These are phyloP conservation scores for Chrysosporium queenslandicum DNA, from an alignment of 2,329 filamentous ascomycete species.

Conservation along the genomic window DNA sequence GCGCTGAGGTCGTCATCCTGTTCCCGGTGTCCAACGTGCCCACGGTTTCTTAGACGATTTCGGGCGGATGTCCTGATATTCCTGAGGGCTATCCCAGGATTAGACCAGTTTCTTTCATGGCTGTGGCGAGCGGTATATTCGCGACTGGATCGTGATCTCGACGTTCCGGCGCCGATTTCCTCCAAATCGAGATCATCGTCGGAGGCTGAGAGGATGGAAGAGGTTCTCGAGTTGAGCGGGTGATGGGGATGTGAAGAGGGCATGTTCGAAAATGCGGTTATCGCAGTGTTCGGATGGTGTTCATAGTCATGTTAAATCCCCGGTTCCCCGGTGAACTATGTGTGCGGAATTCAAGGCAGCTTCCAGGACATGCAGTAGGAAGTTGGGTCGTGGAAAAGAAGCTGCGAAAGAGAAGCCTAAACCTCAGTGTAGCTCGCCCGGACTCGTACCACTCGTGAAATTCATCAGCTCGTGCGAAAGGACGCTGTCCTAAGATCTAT, in stretches of 20 bases:
- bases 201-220: constrained; percentile 22
- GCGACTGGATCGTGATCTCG: constrained; percentile 19
- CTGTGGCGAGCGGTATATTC: constrained; percentile 14
- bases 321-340: not conserved
- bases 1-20: constrained; percentile 57
- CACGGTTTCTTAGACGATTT: constrained; percentile 28
- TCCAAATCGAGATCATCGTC: constrained; percentile 39
- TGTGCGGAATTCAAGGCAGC: not conserved
- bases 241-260: constrained; percentile 1
- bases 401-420: not conserved
- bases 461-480: not conserved
- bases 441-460: not conserved
- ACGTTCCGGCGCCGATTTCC: constrained; percentile 35
- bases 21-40: constrained; percentile 28
- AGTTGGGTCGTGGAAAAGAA: not conserved
- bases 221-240: not conserved
- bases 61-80: constrained; percentile 44
- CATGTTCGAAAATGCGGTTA: not conserved
- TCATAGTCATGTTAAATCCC: constrained; percentile 5
- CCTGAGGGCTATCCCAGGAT: constrained; percentile 35
- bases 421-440: not conserved
- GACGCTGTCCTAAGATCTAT: too few relatives aligned
- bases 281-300: not conserved
- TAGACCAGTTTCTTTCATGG: constrained; percentile 22
- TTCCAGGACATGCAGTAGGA: not conserved